A percentile compares a stretch with the other conserved stretches of the same genome.
Evolutionary conservation across 352 stramenopile genomes (phyloP).

Genomic region (Phytophthora idaei): DNA sequence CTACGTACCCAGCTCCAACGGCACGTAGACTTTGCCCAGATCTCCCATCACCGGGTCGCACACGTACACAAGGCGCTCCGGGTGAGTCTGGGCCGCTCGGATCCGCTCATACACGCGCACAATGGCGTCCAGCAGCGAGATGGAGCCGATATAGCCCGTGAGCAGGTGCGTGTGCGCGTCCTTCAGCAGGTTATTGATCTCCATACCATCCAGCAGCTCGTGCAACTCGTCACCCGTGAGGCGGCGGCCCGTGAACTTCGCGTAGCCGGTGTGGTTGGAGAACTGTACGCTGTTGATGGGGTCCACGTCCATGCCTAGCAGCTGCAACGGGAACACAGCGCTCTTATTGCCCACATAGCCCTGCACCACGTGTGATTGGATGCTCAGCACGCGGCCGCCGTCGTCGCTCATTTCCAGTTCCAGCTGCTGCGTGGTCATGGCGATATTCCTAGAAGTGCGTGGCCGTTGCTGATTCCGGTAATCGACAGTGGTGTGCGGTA

Average conservation of each 20-base stretch:
- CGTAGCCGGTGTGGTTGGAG: slow-evolving; percentile 88
- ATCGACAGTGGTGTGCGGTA: slow-evolving; percentile 18
- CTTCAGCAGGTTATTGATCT: slow-evolving; percentile 69
- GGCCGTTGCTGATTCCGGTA: slow-evolving; percentile 18
- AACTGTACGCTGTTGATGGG: slow-evolving; percentile 91
- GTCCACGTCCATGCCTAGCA: slow-evolving; percentile 87
- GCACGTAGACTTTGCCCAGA: slow-evolving; percentile 82
- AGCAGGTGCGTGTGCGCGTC: slow-evolving; percentile 82
- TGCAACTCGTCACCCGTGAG: slow-evolving; percentile 78
- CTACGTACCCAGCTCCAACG: slow-evolving; percentile 67
- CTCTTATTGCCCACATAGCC: slow-evolving; percentile 90
- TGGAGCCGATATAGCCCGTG: slow-evolving; percentile 82
- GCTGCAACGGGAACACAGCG: slow-evolving; percentile 84
- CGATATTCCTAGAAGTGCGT: background rate
- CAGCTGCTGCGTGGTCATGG: slow-evolving; percentile 16
- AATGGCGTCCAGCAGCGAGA: slow-evolving; percentile 74
- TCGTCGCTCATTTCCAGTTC: slow-evolving; percentile 38
- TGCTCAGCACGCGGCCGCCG: slow-evolving; percentile 78
- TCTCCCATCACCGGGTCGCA: slow-evolving; percentile 88
- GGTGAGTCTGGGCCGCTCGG: slow-evolving; percentile 52
- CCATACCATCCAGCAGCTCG: slow-evolving; percentile 79
- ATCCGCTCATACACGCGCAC: slow-evolving; percentile 68
- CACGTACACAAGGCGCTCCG: slow-evolving; percentile 69
- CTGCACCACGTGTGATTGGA: slow-evolving; percentile 89
- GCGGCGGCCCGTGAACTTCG: slow-evolving; percentile 71